Conservation (phyloP, 768 basidiomycete species). For the Lentinula raphanica region DNA sequence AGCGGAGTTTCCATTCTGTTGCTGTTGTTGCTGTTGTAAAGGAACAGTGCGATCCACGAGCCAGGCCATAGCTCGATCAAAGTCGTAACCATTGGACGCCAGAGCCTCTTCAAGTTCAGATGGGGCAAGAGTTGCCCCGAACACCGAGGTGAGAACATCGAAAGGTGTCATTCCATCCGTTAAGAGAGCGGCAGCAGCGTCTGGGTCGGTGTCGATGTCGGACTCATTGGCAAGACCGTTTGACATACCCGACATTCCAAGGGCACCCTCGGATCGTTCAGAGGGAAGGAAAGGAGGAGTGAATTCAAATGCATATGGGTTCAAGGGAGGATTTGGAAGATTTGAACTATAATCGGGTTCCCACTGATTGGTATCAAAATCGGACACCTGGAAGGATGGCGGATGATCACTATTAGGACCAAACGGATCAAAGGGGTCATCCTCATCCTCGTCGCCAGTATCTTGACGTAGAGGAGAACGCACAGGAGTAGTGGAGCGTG, state of each 20-base stretch:
- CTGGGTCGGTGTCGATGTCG: constrained; percentile 23
- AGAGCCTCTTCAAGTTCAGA: constrained; percentile 93
- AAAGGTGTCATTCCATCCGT: constrained; percentile 97
- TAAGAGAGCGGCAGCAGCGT: constrained; percentile 55
- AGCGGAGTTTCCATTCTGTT: background rate
- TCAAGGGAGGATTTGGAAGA: constrained; percentile 23
- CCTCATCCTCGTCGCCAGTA: constrained; percentile 59
- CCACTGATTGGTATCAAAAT: constrained; percentile 52
- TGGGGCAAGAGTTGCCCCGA: constrained; percentile 84
- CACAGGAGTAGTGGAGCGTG: constrained; percentile 61
- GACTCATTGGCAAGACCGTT: constrained; percentile 20
- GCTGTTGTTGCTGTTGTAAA: constrained; percentile 37
- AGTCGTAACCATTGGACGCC: constrained; percentile 83
- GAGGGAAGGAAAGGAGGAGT: constrained; percentile 2
- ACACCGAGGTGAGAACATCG: constrained; percentile 91
- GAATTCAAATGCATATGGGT: constrained; percentile 16
- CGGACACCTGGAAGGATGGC: constrained; percentile 58
- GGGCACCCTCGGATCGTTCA: background rate
- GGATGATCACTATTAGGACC: constrained; percentile 40
- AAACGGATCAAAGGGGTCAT: constrained; percentile 84
- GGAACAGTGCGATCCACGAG: constrained; percentile 73
- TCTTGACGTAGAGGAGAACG: constrained; percentile 60
- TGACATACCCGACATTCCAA: constrained; percentile 11
- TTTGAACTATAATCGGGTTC: constrained; percentile 47
- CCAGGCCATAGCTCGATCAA: constrained; percentile 94